Conservation (phyloP, 192 early-diverging fungal species). For the Entomortierella beljakovae region DNA sequence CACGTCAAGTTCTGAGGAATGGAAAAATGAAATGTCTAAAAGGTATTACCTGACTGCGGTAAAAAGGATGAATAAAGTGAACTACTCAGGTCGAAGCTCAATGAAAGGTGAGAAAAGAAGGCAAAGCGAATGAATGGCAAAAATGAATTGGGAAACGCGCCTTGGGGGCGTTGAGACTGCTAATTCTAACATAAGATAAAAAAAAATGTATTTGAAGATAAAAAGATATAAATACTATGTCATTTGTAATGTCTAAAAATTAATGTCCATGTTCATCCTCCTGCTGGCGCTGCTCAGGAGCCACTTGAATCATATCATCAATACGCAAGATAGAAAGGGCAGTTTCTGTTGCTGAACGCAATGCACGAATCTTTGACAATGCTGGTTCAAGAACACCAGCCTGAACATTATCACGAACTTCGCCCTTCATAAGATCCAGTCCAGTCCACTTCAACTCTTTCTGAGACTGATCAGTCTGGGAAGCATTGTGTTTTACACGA, state of each 20-base stretch:
- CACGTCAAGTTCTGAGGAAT: neutral
- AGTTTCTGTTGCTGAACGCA: constrained; percentile 98
- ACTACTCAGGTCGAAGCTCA: no score
- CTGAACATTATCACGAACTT: constrained; percentile 90
- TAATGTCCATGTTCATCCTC: constrained; percentile 69
- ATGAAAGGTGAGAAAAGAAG: neutral
- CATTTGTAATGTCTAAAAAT: constrained; percentile 3
- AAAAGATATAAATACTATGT: no score
- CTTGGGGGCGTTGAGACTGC: neutral
- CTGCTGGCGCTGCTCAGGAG: constrained; percentile 58
- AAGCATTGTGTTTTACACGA: constrained; percentile 94
- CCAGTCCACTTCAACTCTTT: constrained; percentile 89
- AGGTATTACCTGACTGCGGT: neutral
- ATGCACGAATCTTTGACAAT: constrained; percentile 97
- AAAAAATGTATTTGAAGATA: no score
- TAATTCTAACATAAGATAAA: neutral
- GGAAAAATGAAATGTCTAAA: neutral
- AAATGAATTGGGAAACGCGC: neutral
- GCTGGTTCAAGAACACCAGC: constrained; percentile 98
- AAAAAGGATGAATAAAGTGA: neutral
- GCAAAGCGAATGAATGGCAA: neutral
- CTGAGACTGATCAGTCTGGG: constrained; percentile 86
- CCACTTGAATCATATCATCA: constrained; percentile 90
- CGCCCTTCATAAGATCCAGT: constrained; percentile 94
- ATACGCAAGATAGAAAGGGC: constrained; percentile 98